phyloP scores from a whole-genome alignment of 106 monocot species.

The Dendrobium chrysotoxum region DNA sequence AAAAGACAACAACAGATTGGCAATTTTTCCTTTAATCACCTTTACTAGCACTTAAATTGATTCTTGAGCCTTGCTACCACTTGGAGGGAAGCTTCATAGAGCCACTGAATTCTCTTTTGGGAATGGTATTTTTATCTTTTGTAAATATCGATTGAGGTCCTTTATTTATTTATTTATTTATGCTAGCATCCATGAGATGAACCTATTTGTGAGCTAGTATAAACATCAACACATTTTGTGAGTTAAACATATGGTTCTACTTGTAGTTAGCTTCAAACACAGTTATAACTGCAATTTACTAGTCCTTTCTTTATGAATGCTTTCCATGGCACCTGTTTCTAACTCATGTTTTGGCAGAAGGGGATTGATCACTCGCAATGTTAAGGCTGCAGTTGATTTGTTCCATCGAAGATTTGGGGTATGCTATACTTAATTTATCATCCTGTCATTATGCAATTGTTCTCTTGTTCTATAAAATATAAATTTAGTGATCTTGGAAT shows the following conservation, averaged over 20 bases:
- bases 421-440: conserved; percentile 10
- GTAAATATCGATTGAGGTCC: not conserved
- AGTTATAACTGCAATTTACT: not conserved
- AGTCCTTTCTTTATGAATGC: not conserved
- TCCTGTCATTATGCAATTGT: not conserved
- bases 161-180: not conserved
- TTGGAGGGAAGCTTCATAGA: not conserved
- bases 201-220: not conserved
- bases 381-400: conserved; percentile 79
- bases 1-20: too few species aligned
- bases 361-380: conserved; percentile 94
- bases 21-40: too few species aligned
- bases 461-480: not conserved
- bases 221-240: not conserved
- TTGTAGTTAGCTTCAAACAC: not conserved
- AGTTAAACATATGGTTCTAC: not conserved
- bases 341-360: conserved; percentile 45
- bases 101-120: not conserved
- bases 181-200: not conserved
- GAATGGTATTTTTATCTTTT: not conserved
- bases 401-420: conserved; percentile 89
- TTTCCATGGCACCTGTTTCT: not conserved
- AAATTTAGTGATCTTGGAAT: not conserved
- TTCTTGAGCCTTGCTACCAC: not conserved
- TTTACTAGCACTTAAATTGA: not conserved